Evolutionary conservation across 2,329 filamentous ascomycete genomes (phyloP).

Genomic region (Trichophaea hybrida): DNA sequence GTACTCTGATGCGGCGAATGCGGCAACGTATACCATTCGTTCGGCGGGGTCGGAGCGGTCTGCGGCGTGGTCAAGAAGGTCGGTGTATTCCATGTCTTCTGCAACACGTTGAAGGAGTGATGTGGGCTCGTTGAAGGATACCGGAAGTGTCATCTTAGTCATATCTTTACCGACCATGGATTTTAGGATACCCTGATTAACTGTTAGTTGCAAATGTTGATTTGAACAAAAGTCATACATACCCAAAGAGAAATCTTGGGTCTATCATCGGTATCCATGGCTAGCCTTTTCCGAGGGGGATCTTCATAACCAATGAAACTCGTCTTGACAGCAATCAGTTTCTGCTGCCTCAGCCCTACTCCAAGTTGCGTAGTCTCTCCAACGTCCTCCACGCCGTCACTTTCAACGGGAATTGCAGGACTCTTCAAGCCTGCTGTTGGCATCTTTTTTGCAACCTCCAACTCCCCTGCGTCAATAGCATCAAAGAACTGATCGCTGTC

Average conservation of each 20-base stretch:
- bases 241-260: slow-evolving; percentile 96
- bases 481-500: slow-evolving; percentile 92
- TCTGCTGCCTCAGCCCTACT: slow-evolving; percentile 34
- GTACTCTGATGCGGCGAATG: slow-evolving; percentile 92
- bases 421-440: slow-evolving; percentile 33
- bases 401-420: slow-evolving; percentile 27
- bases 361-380: slow-evolving; percentile 15
- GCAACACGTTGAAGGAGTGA: slow-evolving; percentile 87
- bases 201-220: slow-evolving; percentile 24
- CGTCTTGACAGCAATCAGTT: slow-evolving; percentile 50
- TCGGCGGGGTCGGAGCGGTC: slow-evolving; percentile 78
- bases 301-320: slow-evolving; percentile 89
- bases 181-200: slow-evolving; percentile 69
- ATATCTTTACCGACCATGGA: slow-evolving; percentile 99
- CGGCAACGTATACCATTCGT: slow-evolving; percentile 83
- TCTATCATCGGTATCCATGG: slow-evolving; percentile 80
- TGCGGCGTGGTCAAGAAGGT: slow-evolving; percentile 77
- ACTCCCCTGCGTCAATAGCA: slow-evolving; percentile 82
- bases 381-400: slow-evolving; percentile 31
- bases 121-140: slow-evolving; percentile 97
- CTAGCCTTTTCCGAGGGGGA: slow-evolving; percentile 61
- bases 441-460: slow-evolving; percentile 60
- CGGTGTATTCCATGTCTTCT: slow-evolving; percentile 96
- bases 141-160: slow-evolving; percentile 98
- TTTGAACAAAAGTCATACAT: slow-evolving; percentile 32